Conservation (phyloP, 306 rosid genomes). For the Cucurbita moschata region DNA sequence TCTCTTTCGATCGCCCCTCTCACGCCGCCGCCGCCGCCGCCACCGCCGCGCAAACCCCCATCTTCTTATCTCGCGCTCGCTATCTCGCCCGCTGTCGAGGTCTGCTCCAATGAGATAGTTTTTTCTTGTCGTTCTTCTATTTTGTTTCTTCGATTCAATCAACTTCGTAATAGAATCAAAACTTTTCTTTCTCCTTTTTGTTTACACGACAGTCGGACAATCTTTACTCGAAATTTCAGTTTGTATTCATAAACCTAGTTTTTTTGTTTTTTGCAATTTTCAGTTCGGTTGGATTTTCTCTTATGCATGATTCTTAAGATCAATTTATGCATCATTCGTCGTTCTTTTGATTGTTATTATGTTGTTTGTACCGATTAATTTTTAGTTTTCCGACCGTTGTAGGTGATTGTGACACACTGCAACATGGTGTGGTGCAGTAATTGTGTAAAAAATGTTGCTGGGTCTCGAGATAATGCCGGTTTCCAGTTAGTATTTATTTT, state of each 20-base stretch:
- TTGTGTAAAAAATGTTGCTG: conserved; percentile 5
- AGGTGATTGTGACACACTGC: background rate
- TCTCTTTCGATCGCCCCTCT: no score
- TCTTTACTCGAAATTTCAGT: background rate
- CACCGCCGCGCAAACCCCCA: no score
- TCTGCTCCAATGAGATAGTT: no score
- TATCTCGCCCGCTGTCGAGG: no score
- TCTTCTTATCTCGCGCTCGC: no score
- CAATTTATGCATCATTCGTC: background rate
- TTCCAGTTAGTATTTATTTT: conserved; percentile 4
- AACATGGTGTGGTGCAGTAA: conserved; percentile 9
- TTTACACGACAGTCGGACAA: no score
- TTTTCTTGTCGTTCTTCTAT: no score
- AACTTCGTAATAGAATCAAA: no score
- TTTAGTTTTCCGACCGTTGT: background rate
- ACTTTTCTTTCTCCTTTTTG: no score
- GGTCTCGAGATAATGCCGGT: conserved; percentile 4
- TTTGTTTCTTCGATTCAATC: no score
- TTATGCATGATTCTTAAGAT: background rate
- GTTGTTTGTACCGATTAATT: background rate
- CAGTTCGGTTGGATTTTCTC: background rate
- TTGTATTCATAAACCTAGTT: background rate
- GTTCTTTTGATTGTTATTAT: background rate
- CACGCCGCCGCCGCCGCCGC: no score
- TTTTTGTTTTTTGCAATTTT: background rate